Conservation (phyloP, 768 basidiomycete species). For the Boletales sp. region DNA sequence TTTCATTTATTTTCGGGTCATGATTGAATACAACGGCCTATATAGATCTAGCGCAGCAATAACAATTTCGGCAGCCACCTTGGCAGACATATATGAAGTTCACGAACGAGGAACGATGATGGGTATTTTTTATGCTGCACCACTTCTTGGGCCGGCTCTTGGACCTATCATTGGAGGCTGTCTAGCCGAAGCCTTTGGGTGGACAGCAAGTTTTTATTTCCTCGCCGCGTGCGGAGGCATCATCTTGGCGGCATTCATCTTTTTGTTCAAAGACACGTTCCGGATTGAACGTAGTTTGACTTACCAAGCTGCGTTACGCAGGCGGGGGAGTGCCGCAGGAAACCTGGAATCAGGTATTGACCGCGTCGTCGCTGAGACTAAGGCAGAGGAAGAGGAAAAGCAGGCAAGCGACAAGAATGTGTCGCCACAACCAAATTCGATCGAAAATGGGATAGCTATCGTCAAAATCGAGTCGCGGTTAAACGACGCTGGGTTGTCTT, state of each 20-base stretch:
- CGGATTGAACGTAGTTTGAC: slow-evolving; percentile 76
- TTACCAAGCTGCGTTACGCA: slow-evolving; percentile 65
- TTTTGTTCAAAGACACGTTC: slow-evolving; percentile 81
- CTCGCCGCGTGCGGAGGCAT: slow-evolving; percentile 58
- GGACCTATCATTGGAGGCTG: slow-evolving; percentile 72
- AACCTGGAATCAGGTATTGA: slow-evolving; percentile 21
- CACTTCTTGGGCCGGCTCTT: slow-evolving; percentile 69
- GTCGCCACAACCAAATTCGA: slow-evolving; percentile 8
- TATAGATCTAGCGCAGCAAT: slow-evolving; percentile 62
- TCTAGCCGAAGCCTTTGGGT: slow-evolving; percentile 62
- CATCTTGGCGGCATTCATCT: slow-evolving; percentile 52
- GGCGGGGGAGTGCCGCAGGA: slow-evolving; percentile 31
- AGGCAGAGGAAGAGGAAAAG: slow-evolving; percentile 9
- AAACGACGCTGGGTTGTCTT: slow-evolving; percentile 46
- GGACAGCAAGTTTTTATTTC: slow-evolving; percentile 86
- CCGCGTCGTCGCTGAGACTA: slow-evolving; percentile 10
- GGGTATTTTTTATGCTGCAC: slow-evolving; percentile 79
- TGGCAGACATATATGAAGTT: slow-evolving; percentile 77
- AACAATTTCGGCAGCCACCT: slow-evolving; percentile 69
- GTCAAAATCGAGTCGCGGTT: slow-evolving; percentile 11
- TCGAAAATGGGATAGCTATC: slow-evolving; percentile 22
- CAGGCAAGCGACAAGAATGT: slow-evolving; percentile 13
- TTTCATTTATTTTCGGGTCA: slow-evolving; percentile 1
- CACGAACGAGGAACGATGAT: slow-evolving; percentile 74
- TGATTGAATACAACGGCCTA: slow-evolving; percentile 3